phyloP scores from a whole-genome alignment of 208 protist genomes.

The Trypanosoma conorhini region DNA sequence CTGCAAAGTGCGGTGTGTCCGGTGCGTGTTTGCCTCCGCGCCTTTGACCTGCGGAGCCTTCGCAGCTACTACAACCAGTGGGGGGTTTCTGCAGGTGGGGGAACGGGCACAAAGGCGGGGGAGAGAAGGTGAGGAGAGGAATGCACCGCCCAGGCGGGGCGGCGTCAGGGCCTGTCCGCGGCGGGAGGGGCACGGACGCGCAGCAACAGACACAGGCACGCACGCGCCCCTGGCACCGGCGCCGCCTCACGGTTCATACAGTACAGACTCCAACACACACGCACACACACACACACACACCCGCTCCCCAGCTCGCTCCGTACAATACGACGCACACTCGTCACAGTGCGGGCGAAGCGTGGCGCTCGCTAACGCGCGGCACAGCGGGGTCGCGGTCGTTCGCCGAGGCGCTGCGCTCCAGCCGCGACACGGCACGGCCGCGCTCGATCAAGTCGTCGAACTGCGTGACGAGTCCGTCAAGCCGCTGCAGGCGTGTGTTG shows the following conservation, averaged over 20 bases:
- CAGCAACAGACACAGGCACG: no score
- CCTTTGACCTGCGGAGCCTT: neutral
- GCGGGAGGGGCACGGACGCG: no score
- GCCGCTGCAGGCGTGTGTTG: slow-evolving; percentile 30
- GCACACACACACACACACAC: no score
- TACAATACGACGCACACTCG: neutral
- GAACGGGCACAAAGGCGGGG: neutral
- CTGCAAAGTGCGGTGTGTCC: neutral
- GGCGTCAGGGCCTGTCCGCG: no score
- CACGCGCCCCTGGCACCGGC: neutral
- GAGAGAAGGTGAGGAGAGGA: neutral
- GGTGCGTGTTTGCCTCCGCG: neutral
- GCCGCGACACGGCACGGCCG: slow-evolving; percentile 17
- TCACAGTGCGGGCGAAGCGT: neutral
- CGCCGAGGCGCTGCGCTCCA: neutral
- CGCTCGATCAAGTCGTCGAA: slow-evolving; percentile 57
- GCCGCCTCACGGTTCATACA: neutral
- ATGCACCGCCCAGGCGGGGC: neutral
- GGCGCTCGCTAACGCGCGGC: neutral
- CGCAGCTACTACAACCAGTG: neutral
- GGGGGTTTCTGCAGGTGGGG: neutral
- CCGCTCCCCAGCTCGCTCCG: neutral
- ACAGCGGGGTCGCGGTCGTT: neutral
- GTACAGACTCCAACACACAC: neutral
- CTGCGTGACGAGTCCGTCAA: slow-evolving; percentile 33